A percentile compares a stretch with the other conserved stretches of the same genome.
These are phyloP conservation scores for Myxozyma nipponensis DNA, from an alignment of 805 yeast genomes.

Conservation along the genomic window DNA sequence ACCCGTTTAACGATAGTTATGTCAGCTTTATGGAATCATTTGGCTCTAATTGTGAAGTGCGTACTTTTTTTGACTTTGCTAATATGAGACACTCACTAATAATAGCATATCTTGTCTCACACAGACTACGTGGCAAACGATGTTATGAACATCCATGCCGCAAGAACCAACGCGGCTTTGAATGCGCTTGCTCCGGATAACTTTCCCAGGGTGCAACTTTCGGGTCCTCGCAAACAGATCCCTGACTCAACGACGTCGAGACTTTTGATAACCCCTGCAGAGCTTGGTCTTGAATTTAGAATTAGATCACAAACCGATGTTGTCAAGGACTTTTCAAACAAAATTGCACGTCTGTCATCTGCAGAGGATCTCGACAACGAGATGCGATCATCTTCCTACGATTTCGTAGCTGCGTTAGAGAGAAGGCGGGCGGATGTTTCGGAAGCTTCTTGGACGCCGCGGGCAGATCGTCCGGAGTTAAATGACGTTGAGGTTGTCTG, in stretches of 20 bases:
- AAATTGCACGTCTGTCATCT: neutral
- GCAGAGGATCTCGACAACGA: neutral
- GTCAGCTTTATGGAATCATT: conserved; percentile 46
- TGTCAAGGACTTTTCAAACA: neutral
- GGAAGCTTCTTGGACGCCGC: neutral
- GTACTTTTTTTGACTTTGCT: neutral
- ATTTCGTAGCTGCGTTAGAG: neutral
- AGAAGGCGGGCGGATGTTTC: neutral
- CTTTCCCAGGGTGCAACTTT: conserved; percentile 19
- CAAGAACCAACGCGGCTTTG: conserved; percentile 36
- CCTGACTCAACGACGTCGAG: neutral
- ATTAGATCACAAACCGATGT: neutral
- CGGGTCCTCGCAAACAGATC: neutral
- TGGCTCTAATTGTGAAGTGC: conserved; percentile 41
- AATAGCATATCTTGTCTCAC: conserved; percentile 68
- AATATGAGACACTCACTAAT: neutral
- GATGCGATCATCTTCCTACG: neutral
- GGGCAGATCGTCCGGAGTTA: neutral
- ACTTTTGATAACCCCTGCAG: neutral
- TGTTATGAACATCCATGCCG: conserved; percentile 55
- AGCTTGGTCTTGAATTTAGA: neutral
- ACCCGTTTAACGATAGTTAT: conserved; percentile 46
- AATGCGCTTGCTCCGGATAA: conserved; percentile 33
- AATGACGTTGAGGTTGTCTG: conserved; percentile 59
- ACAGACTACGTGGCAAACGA: conserved; percentile 57